Evolutionary conservation across 225 moss, liverwort and hornwort species (phyloP).

Genomic region (Lunularia cruciata): DNA sequence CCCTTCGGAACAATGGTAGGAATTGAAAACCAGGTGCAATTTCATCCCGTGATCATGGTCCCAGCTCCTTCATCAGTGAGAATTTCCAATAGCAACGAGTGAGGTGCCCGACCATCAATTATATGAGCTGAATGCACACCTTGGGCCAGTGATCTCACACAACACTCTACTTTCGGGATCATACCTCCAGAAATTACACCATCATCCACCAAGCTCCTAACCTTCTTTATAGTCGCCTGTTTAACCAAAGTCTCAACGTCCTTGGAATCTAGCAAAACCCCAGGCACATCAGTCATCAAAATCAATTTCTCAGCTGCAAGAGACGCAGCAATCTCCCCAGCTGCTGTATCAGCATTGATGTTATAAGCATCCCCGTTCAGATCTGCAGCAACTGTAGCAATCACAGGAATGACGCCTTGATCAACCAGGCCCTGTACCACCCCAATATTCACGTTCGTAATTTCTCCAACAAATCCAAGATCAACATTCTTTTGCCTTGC

Average conservation of each 20-base stretch:
- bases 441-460: slow-evolving; percentile 70
- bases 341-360: slow-evolving; percentile 85
- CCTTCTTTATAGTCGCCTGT: slow-evolving; percentile 70
- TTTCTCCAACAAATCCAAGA: slow-evolving; percentile 85
- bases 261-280: slow-evolving; percentile 74
- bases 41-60: slow-evolving; percentile 89
- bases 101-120: slow-evolving; percentile 86
- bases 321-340: slow-evolving; percentile 88
- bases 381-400: slow-evolving; percentile 90
- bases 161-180: slow-evolving; percentile 93
- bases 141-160: slow-evolving; percentile 78
- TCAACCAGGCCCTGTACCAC: slow-evolving; percentile 65
- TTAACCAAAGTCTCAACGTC: slow-evolving; percentile 60
- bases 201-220: slow-evolving; percentile 60
- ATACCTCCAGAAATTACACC: slow-evolving; percentile 79
- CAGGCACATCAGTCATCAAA: slow-evolving; percentile 95
- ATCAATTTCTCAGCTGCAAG: slow-evolving; percentile 89
- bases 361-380: slow-evolving; percentile 81
- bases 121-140: slow-evolving; percentile 84
- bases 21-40: too few species aligned
- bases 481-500: slow-evolving; percentile 63
- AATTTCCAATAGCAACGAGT: slow-evolving; percentile 85
- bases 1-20: too few species aligned
- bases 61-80: slow-evolving; percentile 91
- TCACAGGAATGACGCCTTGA: slow-evolving; percentile 75